A percentile compares a stretch with the other conserved stretches of the same genome.
These are phyloP conservation scores for Ogataea thermomethanolica DNA, from an alignment of 805 yeast genomes.

Conservation along the genomic window DNA sequence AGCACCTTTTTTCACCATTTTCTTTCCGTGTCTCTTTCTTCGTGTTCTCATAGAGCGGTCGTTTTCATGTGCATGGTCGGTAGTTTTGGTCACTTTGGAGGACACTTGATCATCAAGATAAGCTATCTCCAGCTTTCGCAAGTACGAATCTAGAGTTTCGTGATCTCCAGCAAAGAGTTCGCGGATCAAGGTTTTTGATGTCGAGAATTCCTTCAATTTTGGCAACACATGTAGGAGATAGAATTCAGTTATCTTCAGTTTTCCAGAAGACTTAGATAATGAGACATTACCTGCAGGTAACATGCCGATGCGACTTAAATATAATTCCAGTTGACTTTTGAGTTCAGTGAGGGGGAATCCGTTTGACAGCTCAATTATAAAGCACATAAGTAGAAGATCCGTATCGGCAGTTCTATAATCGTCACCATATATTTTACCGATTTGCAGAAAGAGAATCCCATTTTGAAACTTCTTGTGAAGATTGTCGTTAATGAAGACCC, in stretches of 20 bases:
- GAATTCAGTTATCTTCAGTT: constrained; percentile 23
- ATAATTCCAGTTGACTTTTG: constrained; percentile 25
- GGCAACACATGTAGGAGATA: constrained; percentile 26
- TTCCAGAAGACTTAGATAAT: constrained; percentile 4
- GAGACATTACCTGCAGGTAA: constrained; percentile 21
- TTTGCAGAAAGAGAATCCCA: constrained; percentile 25
- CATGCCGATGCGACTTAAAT: constrained; percentile 15
- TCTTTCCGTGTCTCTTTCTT: not conserved
- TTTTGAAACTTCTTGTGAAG: constrained; percentile 17
- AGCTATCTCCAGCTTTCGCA: too few species aligned
- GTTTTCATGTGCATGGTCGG: too few species aligned
- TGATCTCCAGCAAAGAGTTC: not conserved
- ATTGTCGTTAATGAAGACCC: not conserved
- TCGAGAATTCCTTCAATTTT: constrained; percentile 14
- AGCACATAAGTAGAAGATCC: constrained; percentile 30
- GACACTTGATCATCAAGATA: too few species aligned
- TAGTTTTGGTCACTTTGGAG: too few species aligned
- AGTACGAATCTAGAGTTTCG: too few species aligned
- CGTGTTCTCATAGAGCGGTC: not conserved
- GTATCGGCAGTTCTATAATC: constrained; percentile 19
- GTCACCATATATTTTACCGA: constrained; percentile 14
- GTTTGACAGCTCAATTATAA: constrained; percentile 31
- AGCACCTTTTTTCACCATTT: constrained; percentile 9
- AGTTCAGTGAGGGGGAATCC: constrained; percentile 20
- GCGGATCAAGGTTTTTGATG: not conserved